Base-by-base conservation (phyloP, 441 rosid species). In the Viola pubescens region DNA sequence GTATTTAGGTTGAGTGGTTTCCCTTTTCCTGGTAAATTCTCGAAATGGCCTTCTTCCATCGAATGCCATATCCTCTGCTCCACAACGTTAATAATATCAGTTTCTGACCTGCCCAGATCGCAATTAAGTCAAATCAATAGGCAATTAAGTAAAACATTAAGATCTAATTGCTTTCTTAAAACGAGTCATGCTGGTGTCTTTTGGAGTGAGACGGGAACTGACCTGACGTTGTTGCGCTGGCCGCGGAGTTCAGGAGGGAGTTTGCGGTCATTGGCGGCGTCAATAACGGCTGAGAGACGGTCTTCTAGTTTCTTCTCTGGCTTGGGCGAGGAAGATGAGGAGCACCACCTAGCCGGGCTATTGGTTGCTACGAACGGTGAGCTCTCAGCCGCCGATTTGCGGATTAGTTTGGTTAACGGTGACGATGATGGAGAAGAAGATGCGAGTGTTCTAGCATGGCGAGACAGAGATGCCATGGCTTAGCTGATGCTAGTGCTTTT, bases 11-110 rank as follows among this genome's bases (percentile, higher is more conserved):
- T 80, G 41, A 91, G 80, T 2, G 96, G 98, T 65, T 91, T 91
- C 48, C 96, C 98, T 71, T 87, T 88, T 49, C 98, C 96, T 0
- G 95, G 82, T 62, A 91, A 80, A 64, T 91, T 91, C 78, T 91
- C 95, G 48, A 91, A 87, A 10, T 88, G 82, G 45, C 98, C 98
- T 76, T 88, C 95, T 70, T 86, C 91, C 95, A 91, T 87, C 0
- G 98, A 91, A 68, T 81, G 92, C 96, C 94, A 91, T 73, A 91
- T 88, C 70, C 94, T 81, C 52, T 74, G 98, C 83, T 91, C 96
- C 9, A 91, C 96, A 19, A 91, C 81, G 58, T 84, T 82, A 56
- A 75, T 60, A 55, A 91, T 83, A 59, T 91, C 98, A 4, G 95
- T 91, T 70, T 91, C 96, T 56, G 98, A 82, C 77, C 96, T 88